Conservation (phyloP, 257 asterid genomes). For the Capsicum pubescens region DNA sequence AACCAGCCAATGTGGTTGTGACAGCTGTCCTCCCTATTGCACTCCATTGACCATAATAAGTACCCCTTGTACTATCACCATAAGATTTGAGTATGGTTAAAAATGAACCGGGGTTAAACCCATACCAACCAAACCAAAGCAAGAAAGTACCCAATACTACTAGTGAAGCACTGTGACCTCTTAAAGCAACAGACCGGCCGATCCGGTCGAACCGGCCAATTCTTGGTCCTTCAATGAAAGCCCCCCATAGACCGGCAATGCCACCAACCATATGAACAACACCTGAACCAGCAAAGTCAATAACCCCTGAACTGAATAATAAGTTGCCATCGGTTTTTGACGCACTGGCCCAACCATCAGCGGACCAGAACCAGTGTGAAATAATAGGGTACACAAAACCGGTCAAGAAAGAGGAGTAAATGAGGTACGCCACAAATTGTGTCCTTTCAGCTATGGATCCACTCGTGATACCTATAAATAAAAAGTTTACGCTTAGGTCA, state of each 20-base stretch:
- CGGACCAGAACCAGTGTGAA: conserved; percentile 91
- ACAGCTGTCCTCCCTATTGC: conserved; percentile 95
- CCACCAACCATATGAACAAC: conserved; percentile 97
- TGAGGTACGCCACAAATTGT: conserved; percentile 79
- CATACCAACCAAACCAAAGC: conserved; percentile 94
- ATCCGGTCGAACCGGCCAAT: conserved; percentile 80
- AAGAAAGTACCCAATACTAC: conserved; percentile 78
- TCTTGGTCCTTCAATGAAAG: conserved; percentile 82
- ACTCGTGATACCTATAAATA: conserved; percentile 54
- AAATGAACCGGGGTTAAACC: conserved; percentile 91
- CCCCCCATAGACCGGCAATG: conserved; percentile 80
- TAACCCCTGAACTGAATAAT: conserved; percentile 77
- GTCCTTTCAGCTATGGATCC: conserved; percentile 93
- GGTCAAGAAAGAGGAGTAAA: conserved; percentile 76
- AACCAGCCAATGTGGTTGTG: conserved; percentile 87
- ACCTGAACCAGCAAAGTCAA: conserved; percentile 93
- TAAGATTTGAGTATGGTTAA: conserved; percentile 53
- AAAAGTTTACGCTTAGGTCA: background rate
- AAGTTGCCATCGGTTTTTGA: conserved; percentile 39
- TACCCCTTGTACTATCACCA: conserved; percentile 32
- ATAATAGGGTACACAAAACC: conserved; percentile 90
- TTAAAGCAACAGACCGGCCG: conserved; percentile 71
- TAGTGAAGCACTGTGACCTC: conserved; percentile 80
- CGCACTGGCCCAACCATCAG: conserved; percentile 92
- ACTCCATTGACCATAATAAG: conserved; percentile 86